phyloP scores from a whole-genome alignment of 345 rosid species.

The Eucalyptus regnans region DNA sequence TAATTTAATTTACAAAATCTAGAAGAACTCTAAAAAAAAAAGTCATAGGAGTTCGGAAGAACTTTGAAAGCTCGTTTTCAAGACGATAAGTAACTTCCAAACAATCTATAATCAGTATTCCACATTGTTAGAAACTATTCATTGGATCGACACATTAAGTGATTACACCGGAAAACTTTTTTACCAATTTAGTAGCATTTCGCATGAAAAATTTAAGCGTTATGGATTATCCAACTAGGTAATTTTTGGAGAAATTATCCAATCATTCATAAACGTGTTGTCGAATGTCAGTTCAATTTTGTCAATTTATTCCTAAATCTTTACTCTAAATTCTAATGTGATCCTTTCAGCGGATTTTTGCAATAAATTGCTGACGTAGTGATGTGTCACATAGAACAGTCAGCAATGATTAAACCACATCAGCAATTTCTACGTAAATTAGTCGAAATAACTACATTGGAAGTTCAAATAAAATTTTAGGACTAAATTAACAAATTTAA shows the following conservation, averaged over 20 bases:
- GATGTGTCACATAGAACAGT: fast-evolving
- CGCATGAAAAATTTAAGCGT: neutral
- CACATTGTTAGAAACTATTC: neutral
- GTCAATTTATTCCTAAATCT: too few relatives aligned
- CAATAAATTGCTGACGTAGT: fast-evolving
- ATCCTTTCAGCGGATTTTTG: fast-evolving
- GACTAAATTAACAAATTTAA: too few relatives aligned
- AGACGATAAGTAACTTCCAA: neutral
- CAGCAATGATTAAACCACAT: fast-evolving
- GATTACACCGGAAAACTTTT: neutral
- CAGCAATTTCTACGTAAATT: fast-evolving
- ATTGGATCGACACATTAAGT: neutral
- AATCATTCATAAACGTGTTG: fast-evolving
- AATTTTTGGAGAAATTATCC: too few relatives aligned
- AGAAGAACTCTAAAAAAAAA: neutral
- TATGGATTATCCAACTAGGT: neutral
- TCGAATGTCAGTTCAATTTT: too few relatives aligned
- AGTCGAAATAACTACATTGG: neutral
- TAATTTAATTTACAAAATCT: neutral
- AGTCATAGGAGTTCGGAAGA: too few relatives aligned
- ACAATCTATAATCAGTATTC: neutral
- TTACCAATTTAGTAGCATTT: neutral
- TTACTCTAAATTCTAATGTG: too few relatives aligned
- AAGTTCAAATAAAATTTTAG: too few relatives aligned
- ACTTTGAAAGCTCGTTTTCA: neutral